Conservation (phyloP, 2,329 filamentous ascomycete genomes). For the Capronia epimyces region DNA sequence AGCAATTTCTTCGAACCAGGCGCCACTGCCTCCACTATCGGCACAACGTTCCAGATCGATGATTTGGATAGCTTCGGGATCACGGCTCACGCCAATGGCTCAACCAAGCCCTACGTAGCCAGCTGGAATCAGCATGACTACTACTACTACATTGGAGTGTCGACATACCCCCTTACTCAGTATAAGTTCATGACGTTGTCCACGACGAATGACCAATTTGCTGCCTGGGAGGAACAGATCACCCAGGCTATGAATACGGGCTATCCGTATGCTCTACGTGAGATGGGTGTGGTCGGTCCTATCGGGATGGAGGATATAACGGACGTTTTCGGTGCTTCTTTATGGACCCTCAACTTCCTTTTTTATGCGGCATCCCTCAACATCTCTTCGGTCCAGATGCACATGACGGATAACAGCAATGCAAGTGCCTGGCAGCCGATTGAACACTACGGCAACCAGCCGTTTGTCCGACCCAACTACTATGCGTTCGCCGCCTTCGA, state of each 20-base stretch:
- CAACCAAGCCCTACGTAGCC: conserved; percentile 34
- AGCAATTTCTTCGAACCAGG: conserved; percentile 47
- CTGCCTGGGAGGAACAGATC: conserved; percentile 44
- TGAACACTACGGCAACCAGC: conserved; percentile 36
- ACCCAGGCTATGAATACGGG: conserved; percentile 39
- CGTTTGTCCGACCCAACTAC: conserved; percentile 47
- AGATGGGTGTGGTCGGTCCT: conserved; percentile 50
- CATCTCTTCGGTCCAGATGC: conserved; percentile 47
- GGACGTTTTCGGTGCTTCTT: conserved; percentile 46
- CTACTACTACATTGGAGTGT: conserved; percentile 49
- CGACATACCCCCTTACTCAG: conserved; percentile 41
- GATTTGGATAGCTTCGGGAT: conserved; percentile 41
- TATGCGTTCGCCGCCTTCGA: conserved; percentile 50
- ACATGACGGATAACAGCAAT: conserved; percentile 52
- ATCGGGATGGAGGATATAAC: conserved; percentile 45
- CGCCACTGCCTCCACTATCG: conserved; percentile 48
- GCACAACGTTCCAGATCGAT: conserved; percentile 46
- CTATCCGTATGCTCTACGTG: conserved; percentile 47
- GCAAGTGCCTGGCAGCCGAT: conserved; percentile 49
- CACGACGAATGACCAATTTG: conserved; percentile 46
- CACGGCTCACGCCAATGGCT: conserved; percentile 34
- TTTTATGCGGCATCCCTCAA: conserved; percentile 46
- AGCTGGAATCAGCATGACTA: conserved; percentile 53
- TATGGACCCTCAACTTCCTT: conserved; percentile 52
- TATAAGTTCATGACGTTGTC: conserved; percentile 43